Base-by-base conservation (phyloP, 2,329 filamentous ascomycete genomes). In the Monilinia laxa region DNA sequence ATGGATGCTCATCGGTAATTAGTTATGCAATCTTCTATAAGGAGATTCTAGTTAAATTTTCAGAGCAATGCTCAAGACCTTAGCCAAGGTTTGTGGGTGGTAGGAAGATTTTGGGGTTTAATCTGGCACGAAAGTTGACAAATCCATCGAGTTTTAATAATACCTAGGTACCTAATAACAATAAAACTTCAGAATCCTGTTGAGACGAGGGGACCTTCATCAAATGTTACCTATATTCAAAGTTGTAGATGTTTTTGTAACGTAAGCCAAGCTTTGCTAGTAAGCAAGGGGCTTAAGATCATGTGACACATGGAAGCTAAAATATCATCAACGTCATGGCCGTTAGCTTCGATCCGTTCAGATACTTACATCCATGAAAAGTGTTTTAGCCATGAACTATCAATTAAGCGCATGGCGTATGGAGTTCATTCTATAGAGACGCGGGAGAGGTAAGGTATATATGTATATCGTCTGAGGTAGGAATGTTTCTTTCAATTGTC, bases 271-370 rank as follows among this genome's bases (percentile, higher is more conserved):
- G 18, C 28, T 47, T 31, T 14, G 10, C 18, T 14, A n/a, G 2
- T 20, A 4, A 35, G 20, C 20, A 10, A 12, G 10, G 40, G 18
- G 28, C 28, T 1, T 1, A 4, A 7, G 20, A 14, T 62, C 58
- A 62, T 49, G 58, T 62, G 45, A 62, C 16, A 62, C 16, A 14
- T 10, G 2, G 16, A 45, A 20, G n/a, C 58, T 62, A 62, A 60
- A 16, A 51, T 23, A 23, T 51, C 16, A n/a, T 60, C 45, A 51
- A 62, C 58, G 58, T 62, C 58, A 62, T 62, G 58, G 47, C n/a
- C 35, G 18, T 59, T 60, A 60, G 58, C 45, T 38, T 62, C 58
- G 58, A 62, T 38, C 45, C 28, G 45, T 35, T 49, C 25, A 60
- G 45, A 38, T 51, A 38, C 31, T 14, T 59, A 59, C 18, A 49